Conservation (phyloP, 352 stramenopile species). For the Globisporangium acanthophoron region DNA sequence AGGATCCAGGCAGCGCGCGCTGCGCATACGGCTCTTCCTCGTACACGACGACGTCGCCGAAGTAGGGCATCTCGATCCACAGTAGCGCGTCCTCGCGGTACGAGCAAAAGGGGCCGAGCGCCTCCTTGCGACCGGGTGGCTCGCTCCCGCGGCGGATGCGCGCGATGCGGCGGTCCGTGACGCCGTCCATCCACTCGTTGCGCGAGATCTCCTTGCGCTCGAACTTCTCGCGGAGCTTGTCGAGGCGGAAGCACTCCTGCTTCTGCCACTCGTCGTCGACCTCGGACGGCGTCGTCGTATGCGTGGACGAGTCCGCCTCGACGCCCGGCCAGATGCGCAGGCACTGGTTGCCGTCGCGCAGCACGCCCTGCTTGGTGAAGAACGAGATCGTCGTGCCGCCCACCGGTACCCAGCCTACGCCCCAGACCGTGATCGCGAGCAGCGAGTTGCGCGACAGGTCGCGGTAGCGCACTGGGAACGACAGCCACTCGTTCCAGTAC, state of each 20-base stretch:
- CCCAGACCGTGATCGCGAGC: conserved; percentile 83
- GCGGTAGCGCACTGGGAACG: conserved; percentile 79
- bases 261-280: conserved; percentile 66
- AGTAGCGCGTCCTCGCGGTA: conserved; percentile 79
- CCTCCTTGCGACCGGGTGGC: conserved; percentile 60
- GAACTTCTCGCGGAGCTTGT: conserved; percentile 88
- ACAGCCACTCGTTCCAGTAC: conserved; percentile 88
- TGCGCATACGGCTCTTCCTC: conserved; percentile 90
- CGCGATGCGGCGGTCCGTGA: conserved; percentile 81
- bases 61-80: conserved; percentile 89
- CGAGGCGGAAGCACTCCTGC: conserved; percentile 76
- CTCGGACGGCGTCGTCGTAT: conserved; percentile 61
- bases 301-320: conserved; percentile 64
- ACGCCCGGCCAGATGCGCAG: conserved; percentile 72
- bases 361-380: conserved; percentile 82
- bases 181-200: conserved; percentile 91
- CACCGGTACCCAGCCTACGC: conserved; percentile 73
- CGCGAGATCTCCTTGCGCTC: conserved; percentile 81
- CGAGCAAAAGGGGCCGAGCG: conserved; percentile 69
- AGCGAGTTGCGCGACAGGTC: conserved; percentile 84
- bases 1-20: conserved; percentile 49
- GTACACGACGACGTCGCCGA: conserved; percentile 89
- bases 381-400: conserved; percentile 83
- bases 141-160: conserved; percentile 78
- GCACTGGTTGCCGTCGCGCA: conserved; percentile 86